Evolutionary conservation across 345 rosid species (phyloP), one percentile per base, ranked within the genome.

Genomic region (Fremontodendron californicum): DNA sequence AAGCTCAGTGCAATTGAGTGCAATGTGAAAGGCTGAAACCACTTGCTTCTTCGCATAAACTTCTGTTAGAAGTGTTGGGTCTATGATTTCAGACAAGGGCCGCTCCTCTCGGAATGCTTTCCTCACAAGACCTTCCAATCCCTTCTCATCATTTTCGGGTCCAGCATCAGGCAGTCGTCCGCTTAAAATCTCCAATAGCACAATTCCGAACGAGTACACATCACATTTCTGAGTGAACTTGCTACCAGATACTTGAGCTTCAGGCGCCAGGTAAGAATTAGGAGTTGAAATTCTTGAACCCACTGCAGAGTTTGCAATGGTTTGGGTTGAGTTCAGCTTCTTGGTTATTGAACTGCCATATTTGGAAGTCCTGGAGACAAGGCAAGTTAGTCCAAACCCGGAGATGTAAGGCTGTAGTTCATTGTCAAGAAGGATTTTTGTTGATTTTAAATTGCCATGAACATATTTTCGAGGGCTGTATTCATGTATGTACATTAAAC

Each of bases 201-300:
- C 79, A 58, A 96, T 85, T 19, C 99, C 99, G 0, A 93, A 91
- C 0, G 98, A 91, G 84, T 88, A 96, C 33, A 93, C 99, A 35
- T 96, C 97, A 13, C 94, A 88, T 82, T 90, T 96, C 81, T 93
- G 99, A 65, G 88, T 88, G 78, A 88, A 81, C 86, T 92, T 96
- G 84, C 78, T 85, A 73, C 92, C 87, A 5, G 81, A 78, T 23
- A 77, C 90, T 67, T 89, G 92, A 75, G 93, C 94, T 81, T 93
- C 99, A 0, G 99, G 99, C 10, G 98, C 98, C 79, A 89, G 78
- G 88, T 96, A 88, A 76, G 82, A 66, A 25, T 77, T 73, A 6
- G 88, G 81, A 29, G 92, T 69, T 21, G 92, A 71, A 69, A 88
- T 61, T 78, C 81, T 88, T 45, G 90, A 84, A 60, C 87, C 93